phyloP scores from a whole-genome alignment of 2,329 filamentous ascomycete genomes.

The Talaromyces rugulosus region DNA sequence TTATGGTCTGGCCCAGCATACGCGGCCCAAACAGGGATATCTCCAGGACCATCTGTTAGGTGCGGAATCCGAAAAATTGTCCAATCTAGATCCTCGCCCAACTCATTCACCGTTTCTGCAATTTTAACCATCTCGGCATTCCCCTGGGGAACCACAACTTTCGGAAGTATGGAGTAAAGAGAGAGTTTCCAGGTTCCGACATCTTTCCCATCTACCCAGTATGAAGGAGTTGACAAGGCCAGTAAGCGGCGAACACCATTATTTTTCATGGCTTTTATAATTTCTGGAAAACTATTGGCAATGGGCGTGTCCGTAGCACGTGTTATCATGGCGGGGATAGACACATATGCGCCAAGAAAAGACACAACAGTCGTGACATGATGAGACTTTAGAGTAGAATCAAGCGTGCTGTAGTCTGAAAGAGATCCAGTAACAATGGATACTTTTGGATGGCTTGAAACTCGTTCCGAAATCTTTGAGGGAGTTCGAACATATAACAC shows the following conservation, averaged over 20 bases:
- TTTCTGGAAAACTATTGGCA: neutral
- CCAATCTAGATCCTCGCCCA: neutral
- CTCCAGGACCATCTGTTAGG: neutral
- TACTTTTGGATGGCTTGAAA: neutral
- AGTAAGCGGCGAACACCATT: neutral
- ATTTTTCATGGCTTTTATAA: neutral
- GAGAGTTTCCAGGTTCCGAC: neutral
- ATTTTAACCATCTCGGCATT: neutral
- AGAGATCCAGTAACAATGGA: neutral
- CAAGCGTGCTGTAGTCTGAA: neutral
- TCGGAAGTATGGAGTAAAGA: neutral
- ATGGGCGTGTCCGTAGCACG: neutral
- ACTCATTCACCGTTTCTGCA: neutral
- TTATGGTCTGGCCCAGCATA: neutral
- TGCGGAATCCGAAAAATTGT: neutral
- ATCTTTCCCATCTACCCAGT: neutral
- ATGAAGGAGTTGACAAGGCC: neutral
- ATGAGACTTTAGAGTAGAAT: neutral
- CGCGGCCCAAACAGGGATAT: neutral
- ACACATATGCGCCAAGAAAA: neutral
- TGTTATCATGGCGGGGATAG: neutral
- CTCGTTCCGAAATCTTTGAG: neutral
- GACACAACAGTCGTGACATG: neutral
- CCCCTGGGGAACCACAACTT: neutral
- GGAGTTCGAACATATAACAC: neutral